A percentile compares a stretch with the other conserved stretches of the same genome.
Conservation (phyloP, 2,329 filamentous ascomycete species). For the Ascochyta fabae region DNA sequence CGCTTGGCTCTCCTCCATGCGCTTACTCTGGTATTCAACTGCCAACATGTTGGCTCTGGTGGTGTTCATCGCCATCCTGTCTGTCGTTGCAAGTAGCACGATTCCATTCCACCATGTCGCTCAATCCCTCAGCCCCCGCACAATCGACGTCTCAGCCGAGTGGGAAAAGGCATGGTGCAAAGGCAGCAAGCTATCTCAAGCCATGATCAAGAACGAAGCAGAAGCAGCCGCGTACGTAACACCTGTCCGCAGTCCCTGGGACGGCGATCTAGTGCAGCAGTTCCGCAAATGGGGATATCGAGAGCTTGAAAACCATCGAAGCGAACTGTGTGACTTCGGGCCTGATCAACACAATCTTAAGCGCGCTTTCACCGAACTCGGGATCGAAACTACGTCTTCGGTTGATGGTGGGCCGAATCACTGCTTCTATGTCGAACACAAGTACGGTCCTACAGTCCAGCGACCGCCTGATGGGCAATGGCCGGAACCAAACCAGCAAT, state of each 20-base stretch:
- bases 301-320: conserved; percentile 7
- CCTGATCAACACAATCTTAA: conserved; percentile 3
- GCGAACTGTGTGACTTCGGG: conserved; percentile 14
- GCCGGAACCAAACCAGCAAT: conserved; percentile 18
- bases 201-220: conserved; percentile 3
- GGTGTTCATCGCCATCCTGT: background rate
- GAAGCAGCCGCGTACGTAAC: conserved; percentile 8
- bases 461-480: conserved; percentile 6
- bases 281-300: conserved; percentile 21
- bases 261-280: conserved; percentile 6
- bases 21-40: background rate
- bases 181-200: conserved; percentile 12
- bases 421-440: conserved; percentile 20
- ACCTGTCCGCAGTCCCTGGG: conserved; percentile 19
- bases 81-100: background rate
- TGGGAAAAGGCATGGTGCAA: conserved; percentile 15
- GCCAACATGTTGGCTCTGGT: background rate
- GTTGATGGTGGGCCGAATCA: conserved; percentile 20
- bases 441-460: conserved; percentile 15
- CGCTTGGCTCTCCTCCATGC: background rate
- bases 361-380: conserved; percentile 15
- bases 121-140: background rate
- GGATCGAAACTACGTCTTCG: conserved; percentile 9
- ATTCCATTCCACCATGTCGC: background rate
- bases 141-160: background rate